Percentiles rank a stretch among this genome's conserved stretches.
These are phyloP conservation scores for Tillandsia leiboldiana DNA, from an alignment of 176 grass and related monocot species.

Conservation along the genomic window DNA sequence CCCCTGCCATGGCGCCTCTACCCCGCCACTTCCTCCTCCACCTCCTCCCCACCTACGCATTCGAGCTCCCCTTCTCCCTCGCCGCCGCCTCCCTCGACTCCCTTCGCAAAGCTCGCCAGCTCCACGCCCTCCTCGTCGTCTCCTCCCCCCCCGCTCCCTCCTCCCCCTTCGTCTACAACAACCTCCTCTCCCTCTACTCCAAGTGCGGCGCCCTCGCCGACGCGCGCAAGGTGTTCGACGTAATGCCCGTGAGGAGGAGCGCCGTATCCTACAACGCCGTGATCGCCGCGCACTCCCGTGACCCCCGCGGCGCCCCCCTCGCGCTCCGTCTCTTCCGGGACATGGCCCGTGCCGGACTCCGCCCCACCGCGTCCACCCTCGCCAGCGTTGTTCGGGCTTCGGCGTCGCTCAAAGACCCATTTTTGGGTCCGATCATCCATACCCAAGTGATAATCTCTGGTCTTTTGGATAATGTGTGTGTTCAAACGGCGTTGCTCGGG, in stretches of 20 bases:
- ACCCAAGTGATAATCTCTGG: constrained; percentile 26
- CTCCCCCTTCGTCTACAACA: constrained; percentile 56
- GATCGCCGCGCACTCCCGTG: constrained; percentile 46
- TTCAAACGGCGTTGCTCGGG: constrained; percentile 62
- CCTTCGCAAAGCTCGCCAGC: constrained; percentile 40
- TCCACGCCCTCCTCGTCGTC: constrained; percentile 59
- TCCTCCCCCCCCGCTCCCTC: constrained; percentile 26
- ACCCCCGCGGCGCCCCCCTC: constrained; percentile 14
- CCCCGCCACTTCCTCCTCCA: constrained; percentile 7
- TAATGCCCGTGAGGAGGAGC: constrained; percentile 39
- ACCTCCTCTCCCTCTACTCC: constrained; percentile 60
- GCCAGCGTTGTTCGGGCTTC: constrained; percentile 45
- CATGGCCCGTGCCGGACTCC: constrained; percentile 28
- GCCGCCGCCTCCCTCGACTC: constrained; percentile 37
- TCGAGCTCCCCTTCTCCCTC: constrained; percentile 40
- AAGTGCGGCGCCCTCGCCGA: constrained; percentile 38
- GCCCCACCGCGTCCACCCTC: constrained; percentile 54
- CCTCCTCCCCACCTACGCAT: constrained; percentile 20
- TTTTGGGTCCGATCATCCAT: constrained; percentile 25
- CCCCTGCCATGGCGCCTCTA: constrained; percentile 19
- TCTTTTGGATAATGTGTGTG: constrained; percentile 34
- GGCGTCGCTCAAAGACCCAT: constrained; percentile 8
- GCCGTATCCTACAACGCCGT: constrained; percentile 73
- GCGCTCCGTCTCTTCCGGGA: constrained; percentile 40
- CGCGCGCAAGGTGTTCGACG: constrained; percentile 57